A percentile compares a stretch with the other conserved stretches of the same genome.
These are phyloP conservation scores for Leccinum olivaceopallidum DNA, from an alignment of 768 basidiomycete species.

Conservation along the genomic window DNA sequence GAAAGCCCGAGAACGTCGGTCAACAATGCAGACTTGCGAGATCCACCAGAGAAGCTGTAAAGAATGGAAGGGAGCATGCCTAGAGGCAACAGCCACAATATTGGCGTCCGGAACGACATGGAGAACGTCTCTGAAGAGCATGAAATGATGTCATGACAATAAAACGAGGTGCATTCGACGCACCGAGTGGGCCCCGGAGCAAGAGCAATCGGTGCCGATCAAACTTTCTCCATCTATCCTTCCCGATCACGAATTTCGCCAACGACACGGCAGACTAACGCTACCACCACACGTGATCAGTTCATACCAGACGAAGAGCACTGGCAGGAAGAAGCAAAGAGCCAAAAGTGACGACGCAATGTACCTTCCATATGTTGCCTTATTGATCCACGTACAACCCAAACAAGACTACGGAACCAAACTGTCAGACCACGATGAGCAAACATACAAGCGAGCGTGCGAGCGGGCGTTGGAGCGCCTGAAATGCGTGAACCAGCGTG, in stretches of 20 bases:
- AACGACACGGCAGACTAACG: conserved; percentile 53
- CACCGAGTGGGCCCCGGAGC: conserved; percentile 49
- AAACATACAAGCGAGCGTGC: not conserved
- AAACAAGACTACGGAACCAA: conserved; percentile 69
- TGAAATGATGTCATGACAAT: conserved; percentile 6
- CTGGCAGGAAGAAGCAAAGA: not conserved
- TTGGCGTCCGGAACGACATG: conserved; percentile 58
- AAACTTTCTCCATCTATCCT: conserved; percentile 57
- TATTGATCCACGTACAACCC: conserved; percentile 75
- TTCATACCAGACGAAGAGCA: not conserved
- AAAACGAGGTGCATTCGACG: conserved; percentile 14
- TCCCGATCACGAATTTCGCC: conserved; percentile 48
- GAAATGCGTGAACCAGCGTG: not conserved
- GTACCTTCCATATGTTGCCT: conserved; percentile 65
- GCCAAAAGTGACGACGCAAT: not conserved
- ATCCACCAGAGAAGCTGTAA: conserved; percentile 49
- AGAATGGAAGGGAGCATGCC: conserved; percentile 64
- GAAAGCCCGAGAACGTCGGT: conserved; percentile 77
- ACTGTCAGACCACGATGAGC: conserved; percentile 34
- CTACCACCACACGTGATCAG: not conserved
- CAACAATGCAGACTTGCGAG: conserved; percentile 64
- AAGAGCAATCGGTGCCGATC: conserved; percentile 45
- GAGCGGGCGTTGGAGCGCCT: not conserved
- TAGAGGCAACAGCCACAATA: conserved; percentile 55
- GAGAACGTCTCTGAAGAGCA: conserved; percentile 33